These are phyloP conservation scores for Albatrellus sp. DNA, from an alignment of 1,284 basidiomycete species.

Conservation along the genomic window DNA sequence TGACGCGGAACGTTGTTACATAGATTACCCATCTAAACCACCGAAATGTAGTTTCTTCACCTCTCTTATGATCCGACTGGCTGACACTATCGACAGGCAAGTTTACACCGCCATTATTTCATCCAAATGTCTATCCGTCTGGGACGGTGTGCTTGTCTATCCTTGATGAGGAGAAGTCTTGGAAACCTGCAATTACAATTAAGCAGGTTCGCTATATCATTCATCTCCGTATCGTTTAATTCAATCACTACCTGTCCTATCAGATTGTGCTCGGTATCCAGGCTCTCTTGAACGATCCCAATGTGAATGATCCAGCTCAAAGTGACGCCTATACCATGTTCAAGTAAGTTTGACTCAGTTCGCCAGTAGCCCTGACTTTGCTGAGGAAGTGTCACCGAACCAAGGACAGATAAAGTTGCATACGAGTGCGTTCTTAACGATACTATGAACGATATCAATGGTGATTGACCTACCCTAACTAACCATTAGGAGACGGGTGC, in stretches of 20 bases:
- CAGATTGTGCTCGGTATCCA: slow-evolving; percentile 94
- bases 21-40: slow-evolving; percentile 92
- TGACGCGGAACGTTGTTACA: background rate
- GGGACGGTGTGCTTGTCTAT: slow-evolving; percentile 98
- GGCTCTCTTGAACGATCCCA: slow-evolving; percentile 88
- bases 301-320: slow-evolving; percentile 91
- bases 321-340: slow-evolving; percentile 97
- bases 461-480: slow-evolving; percentile 5
- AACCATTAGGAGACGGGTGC: slow-evolving; percentile 51
- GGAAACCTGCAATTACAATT: slow-evolving; percentile 98
- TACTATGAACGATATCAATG: background rate
- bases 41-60: slow-evolving; percentile 66
- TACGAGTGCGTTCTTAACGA: slow-evolving; percentile 58
- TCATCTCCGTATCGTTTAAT: background rate
- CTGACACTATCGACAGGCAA: slow-evolving; percentile 52
- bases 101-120: slow-evolving; percentile 92
- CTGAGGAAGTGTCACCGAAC: background rate
- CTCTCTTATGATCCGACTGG: slow-evolving; percentile 2
- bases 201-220: slow-evolving; percentile 64
- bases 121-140: slow-evolving; percentile 98
- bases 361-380: background rate
- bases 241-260: background rate
- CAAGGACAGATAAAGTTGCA: slow-evolving; percentile 78
- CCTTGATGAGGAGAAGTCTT: slow-evolving; percentile 96
- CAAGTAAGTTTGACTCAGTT: slow-evolving; percentile 51